A percentile compares a stretch with the other conserved stretches of the same genome.
These are phyloP conservation scores for Smittium culicis DNA, from an alignment of 371 early-diverging fungal species.

Conservation along the genomic window DNA sequence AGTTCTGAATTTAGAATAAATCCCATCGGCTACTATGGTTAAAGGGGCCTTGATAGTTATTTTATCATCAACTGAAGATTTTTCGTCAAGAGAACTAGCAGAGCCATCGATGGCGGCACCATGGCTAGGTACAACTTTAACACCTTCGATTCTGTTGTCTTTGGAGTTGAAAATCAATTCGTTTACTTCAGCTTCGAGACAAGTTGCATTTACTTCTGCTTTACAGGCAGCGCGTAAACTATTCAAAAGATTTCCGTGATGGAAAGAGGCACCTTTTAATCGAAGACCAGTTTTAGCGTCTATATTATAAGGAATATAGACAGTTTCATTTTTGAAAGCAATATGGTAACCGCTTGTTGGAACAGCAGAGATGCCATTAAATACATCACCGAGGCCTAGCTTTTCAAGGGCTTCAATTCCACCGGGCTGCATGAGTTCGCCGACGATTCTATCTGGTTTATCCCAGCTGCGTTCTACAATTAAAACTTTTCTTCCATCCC, in stretches of 20 bases:
- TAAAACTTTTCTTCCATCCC: slow-evolving; percentile 33
- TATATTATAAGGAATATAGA: slow-evolving; percentile 47
- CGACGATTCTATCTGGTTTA: slow-evolving; percentile 91
- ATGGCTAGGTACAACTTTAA: slow-evolving; percentile 8
- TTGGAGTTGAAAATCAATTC: slow-evolving; percentile 35
- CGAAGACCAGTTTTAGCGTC: slow-evolving; percentile 34
- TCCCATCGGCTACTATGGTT: slow-evolving; percentile 78
- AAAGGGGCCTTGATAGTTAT: slow-evolving; percentile 22
- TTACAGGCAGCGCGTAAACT: slow-evolving; percentile 60
- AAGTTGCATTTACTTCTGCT: slow-evolving; percentile 45
- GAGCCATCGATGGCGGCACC: not conserved
- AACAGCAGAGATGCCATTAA: slow-evolving; percentile 78
- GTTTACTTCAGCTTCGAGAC: slow-evolving; percentile 57
- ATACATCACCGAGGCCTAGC: slow-evolving; percentile 53
- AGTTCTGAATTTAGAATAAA: slow-evolving; percentile 80
- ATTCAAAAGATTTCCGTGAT: slow-evolving; percentile 85
- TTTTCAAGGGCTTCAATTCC: slow-evolving; percentile 64
- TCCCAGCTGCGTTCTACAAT: slow-evolving; percentile 63
- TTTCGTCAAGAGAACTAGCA: not conserved
- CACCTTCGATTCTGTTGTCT: slow-evolving; percentile 2
- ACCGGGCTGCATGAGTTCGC: slow-evolving; percentile 90
- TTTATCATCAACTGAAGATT: not conserved
- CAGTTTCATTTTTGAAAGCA: slow-evolving; percentile 35
- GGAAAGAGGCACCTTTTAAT: slow-evolving; percentile 66
- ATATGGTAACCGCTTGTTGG: slow-evolving; percentile 77